A percentile compares a stretch with the other conserved stretches of the same genome.
Evolutionary conservation across 495 filamentous ascomycete genomes (phyloP).

Genomic region (Neurospora sp.): DNA sequence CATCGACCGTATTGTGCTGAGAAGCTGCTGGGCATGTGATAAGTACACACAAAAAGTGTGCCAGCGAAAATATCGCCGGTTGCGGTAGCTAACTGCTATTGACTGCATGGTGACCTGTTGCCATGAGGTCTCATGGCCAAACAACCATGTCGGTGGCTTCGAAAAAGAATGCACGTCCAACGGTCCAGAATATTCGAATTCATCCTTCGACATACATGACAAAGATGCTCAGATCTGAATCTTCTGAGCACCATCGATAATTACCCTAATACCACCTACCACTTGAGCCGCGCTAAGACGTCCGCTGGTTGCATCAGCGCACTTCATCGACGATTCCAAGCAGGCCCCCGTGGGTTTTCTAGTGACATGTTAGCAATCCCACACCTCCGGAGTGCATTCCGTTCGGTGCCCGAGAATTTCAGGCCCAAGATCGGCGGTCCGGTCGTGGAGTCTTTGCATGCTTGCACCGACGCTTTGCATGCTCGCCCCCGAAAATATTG

Average conservation of each 20-base stretch:
- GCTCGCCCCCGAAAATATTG: background rate
- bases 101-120: background rate
- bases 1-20: background rate
- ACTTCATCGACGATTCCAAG: background rate
- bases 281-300: background rate
- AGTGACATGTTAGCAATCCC: background rate
- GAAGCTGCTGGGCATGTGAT: background rate
- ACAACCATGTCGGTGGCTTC: background rate
- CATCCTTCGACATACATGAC: background rate
- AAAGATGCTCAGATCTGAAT: background rate
- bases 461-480: background rate
- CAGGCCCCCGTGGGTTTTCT: background rate
- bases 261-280: background rate
- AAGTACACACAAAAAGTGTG: background rate
- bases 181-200: background rate
- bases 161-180: background rate
- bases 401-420: background rate
- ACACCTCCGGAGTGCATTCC: background rate
- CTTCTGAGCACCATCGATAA: background rate
- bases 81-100: background rate
- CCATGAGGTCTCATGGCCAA: background rate
- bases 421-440: background rate
- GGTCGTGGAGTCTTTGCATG: background rate
- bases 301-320: background rate
- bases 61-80: background rate